Evolutionary conservation across 371 early-diverging fungal genomes (phyloP).

Genomic region (Gilbertella persicaria): DNA sequence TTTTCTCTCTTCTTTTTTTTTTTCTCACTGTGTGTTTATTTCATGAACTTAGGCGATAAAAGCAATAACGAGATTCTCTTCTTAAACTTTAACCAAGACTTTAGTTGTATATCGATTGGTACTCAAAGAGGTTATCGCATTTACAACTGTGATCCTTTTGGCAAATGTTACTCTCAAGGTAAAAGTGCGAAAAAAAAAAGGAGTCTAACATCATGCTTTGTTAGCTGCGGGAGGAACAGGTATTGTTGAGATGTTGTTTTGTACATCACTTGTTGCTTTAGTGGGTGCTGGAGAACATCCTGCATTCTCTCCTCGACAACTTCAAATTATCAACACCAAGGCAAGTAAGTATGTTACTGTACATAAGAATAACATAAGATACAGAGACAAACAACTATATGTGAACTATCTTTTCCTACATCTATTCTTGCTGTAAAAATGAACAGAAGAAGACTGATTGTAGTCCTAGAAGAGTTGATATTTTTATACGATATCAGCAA

Average conservation of each 20-base stretch:
- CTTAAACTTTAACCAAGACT: slow-evolving; percentile 93
- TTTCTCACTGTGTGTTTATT: no score
- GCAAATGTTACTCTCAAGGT: slow-evolving; percentile 86
- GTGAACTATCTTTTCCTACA: slow-evolving; percentile 91
- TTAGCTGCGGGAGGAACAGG: slow-evolving; percentile 85
- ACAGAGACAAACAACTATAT: slow-evolving; percentile 95
- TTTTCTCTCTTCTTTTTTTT: no score
- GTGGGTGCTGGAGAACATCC: slow-evolving; percentile 94
- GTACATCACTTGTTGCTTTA: slow-evolving; percentile 93
- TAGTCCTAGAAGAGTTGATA: slow-evolving; percentile 90
- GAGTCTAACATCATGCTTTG: neutral
- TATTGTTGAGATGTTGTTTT: slow-evolving; percentile 96
- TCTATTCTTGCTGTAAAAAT: slow-evolving; percentile 91
- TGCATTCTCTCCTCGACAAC: slow-evolving; percentile 83
- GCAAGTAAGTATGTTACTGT: no score
- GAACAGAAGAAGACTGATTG: slow-evolving; percentile 88
- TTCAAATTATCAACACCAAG: slow-evolving; percentile 96
- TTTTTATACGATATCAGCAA: slow-evolving; percentile 90
- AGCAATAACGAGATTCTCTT: slow-evolving; percentile 63
- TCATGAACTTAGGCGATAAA: slow-evolving; percentile 26
- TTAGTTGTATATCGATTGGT: slow-evolving; percentile 87
- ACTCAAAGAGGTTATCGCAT: slow-evolving; percentile 84
- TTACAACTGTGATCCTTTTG: slow-evolving; percentile 94
- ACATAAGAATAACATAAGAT: no score
- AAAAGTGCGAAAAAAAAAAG: slow-evolving; percentile 15